Percentiles rank a stretch among this genome's conserved stretches.
phyloP scores from a whole-genome alignment of 768 basidiomycete species.

The Boletus bicolor region DNA sequence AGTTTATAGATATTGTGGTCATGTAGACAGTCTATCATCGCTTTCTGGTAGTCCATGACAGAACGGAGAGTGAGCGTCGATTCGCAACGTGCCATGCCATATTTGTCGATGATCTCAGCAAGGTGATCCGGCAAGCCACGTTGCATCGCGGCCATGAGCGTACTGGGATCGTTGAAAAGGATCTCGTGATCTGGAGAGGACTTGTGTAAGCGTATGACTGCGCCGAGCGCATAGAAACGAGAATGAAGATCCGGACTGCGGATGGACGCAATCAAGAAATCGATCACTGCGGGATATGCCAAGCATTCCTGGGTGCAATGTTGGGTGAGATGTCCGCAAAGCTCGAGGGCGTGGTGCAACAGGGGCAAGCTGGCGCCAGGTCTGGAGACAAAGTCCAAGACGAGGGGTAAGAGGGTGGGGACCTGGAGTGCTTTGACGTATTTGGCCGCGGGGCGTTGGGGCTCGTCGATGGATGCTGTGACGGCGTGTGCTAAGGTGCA shows the following conservation, averaged over 20 bases:
- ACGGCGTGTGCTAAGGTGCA: constrained; percentile 52
- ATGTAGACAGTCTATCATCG: constrained; percentile 48
- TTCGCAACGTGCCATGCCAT: constrained; percentile 49
- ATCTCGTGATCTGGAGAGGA: constrained; percentile 43
- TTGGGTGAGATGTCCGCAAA: constrained; percentile 43
- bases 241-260: constrained; percentile 53
- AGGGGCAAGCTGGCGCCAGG: constrained; percentile 41
- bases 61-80: constrained; percentile 41
- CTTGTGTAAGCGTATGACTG: constrained; percentile 49
- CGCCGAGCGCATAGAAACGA: constrained; percentile 51
- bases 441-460: constrained; percentile 35
- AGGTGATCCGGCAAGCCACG: constrained; percentile 47
- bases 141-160: constrained; percentile 41
- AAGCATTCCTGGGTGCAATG: constrained; percentile 46
- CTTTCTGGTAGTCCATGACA: constrained; percentile 44
- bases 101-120: constrained; percentile 43
- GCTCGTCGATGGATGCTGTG: constrained; percentile 41
- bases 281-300: constrained; percentile 40
- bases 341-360: constrained; percentile 50
- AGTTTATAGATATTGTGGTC: constrained; percentile 50
- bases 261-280: constrained; percentile 54
- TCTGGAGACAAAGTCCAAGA: constrained; percentile 42
- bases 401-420: constrained; percentile 40
- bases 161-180: constrained; percentile 46
- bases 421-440: constrained; percentile 43